Evolutionary conservation across 2,329 filamentous ascomycete species (phyloP).

Genomic region (Aspergillus melleus): DNA sequence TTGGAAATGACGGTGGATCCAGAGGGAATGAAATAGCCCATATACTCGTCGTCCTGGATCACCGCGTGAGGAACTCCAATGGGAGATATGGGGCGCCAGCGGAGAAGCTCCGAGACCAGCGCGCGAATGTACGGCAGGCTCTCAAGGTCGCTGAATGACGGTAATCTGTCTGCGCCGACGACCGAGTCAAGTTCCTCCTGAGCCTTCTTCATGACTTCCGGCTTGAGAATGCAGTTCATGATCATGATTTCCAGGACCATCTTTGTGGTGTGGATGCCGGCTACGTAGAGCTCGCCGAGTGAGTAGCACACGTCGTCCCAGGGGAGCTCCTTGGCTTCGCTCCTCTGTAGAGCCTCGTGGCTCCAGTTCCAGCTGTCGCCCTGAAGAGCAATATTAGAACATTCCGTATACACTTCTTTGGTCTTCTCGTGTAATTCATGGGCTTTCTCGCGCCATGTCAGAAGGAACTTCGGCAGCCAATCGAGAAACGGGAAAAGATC

Average conservation of each 20-base stretch:
- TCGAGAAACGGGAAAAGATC: slow-evolving; percentile 15
- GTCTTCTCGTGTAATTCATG: slow-evolving; percentile 18
- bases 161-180: slow-evolving; percentile 30
- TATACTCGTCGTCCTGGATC: slow-evolving; percentile 48
- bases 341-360: slow-evolving; percentile 17
- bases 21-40: slow-evolving; percentile 49
- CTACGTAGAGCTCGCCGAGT: slow-evolving; percentile 47
- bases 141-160: slow-evolving; percentile 31
- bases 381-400: slow-evolving; percentile 6
- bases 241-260: slow-evolving; percentile 50
- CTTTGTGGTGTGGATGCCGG: slow-evolving; percentile 51
- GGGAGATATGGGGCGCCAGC: slow-evolving; percentile 44
- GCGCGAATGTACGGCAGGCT: slow-evolving; percentile 35
- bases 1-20: slow-evolving; percentile 48
- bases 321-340: slow-evolving; percentile 43
- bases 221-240: slow-evolving; percentile 47
- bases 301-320: slow-evolving; percentile 48
- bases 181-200: slow-evolving; percentile 38
- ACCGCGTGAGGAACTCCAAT: slow-evolving; percentile 49
- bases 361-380: slow-evolving; percentile 24
- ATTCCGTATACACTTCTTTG: slow-evolving; percentile 9
- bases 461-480: not conserved
- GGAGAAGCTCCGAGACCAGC: slow-evolving; percentile 33
- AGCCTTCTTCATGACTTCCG: slow-evolving; percentile 39
- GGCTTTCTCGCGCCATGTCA: slow-evolving; percentile 13